Evolutionary conservation across 2,329 filamentous ascomycete genomes (phyloP).

Genomic region (Talaromyces albobiverticillius): DNA sequence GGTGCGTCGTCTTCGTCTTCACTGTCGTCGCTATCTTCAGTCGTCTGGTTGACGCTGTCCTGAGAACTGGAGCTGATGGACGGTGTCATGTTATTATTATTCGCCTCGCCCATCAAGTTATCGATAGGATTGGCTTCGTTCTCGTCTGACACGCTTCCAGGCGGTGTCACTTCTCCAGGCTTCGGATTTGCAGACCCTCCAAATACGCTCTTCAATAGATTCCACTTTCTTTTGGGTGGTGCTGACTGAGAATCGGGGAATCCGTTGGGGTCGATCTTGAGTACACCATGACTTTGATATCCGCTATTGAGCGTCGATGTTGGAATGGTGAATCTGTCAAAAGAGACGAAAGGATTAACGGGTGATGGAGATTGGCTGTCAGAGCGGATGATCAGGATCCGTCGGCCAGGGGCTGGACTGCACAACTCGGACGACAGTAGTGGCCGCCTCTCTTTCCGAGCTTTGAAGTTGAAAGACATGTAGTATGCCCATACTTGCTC

Average conservation of each 20-base stretch:
- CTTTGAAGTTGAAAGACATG: slow-evolving; percentile 67
- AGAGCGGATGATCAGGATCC: slow-evolving; percentile 84
- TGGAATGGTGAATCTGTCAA: slow-evolving; percentile 59
- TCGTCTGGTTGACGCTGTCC: slow-evolving; percentile 22
- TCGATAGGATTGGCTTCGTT: slow-evolving; percentile 27
- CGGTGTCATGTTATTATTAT: background rate
- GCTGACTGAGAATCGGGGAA: slow-evolving; percentile 12
- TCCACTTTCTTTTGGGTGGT: slow-evolving; percentile 48
- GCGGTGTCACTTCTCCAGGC: slow-evolving; percentile 40
- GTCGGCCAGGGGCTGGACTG: slow-evolving; percentile 77
- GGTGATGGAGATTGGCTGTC: slow-evolving; percentile 60
- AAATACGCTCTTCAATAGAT: slow-evolving; percentile 50
- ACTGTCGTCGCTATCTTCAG: slow-evolving; percentile 22
- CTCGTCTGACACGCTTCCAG: slow-evolving; percentile 38
- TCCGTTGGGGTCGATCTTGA: slow-evolving; percentile 19
- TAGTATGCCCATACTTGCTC: slow-evolving; percentile 76
- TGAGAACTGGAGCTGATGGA: slow-evolving; percentile 21
- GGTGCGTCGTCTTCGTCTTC: slow-evolving; percentile 37
- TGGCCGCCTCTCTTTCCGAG: slow-evolving; percentile 55
- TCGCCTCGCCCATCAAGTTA: slow-evolving; percentile 19
- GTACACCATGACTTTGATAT: slow-evolving; percentile 13
- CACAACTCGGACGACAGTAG: slow-evolving; percentile 76
- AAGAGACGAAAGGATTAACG: slow-evolving; percentile 57
- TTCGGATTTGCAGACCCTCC: slow-evolving; percentile 44
- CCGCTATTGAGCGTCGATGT: slow-evolving; percentile 19